Evolutionary conservation across 2,329 filamentous ascomycete genomes (phyloP).

Genomic region (Rutstroemia sp.): DNA sequence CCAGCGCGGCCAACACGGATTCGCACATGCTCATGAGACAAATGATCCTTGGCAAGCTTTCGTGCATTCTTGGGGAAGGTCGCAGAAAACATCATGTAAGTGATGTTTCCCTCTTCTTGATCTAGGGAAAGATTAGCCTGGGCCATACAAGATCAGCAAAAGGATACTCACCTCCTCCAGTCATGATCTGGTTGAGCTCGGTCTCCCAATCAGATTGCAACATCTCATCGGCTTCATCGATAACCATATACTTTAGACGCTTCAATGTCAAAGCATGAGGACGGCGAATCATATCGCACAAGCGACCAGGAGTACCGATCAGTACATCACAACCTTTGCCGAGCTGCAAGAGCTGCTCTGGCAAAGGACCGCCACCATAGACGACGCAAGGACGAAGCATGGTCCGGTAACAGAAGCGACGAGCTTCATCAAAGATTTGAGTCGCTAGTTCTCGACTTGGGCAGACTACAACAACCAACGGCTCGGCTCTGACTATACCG

Average conservation of each 20-base stretch:
- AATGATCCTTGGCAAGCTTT: conserved; percentile 66
- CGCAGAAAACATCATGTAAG: conserved; percentile 83
- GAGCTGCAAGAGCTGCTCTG: conserved; percentile 65
- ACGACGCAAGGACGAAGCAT: conserved; percentile 88
- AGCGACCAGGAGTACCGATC: conserved; percentile 78
- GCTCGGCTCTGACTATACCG: conserved; percentile 63
- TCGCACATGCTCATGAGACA: conserved; percentile 66
- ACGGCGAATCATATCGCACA: conserved; percentile 75
- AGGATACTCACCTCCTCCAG: conserved; percentile 62
- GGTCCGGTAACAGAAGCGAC: conserved; percentile 87
- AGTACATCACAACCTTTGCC: conserved; percentile 82
- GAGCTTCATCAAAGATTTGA: conserved; percentile 91
- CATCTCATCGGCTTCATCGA: conserved; percentile 96
- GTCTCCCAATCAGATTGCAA: conserved; percentile 71
- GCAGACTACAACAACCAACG: conserved; percentile 75
- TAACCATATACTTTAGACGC: conserved; percentile 72
- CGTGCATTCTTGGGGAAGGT: conserved; percentile 82
- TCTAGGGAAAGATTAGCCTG: conserved; percentile 38
- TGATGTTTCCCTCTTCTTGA: conserved; percentile 63
- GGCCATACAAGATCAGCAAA: too few species aligned
- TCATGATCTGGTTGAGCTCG: conserved; percentile 68
- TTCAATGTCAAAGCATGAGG: conserved; percentile 61
- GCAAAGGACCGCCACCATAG: conserved; percentile 75
- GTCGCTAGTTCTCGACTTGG: conserved; percentile 87
- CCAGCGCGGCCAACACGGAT: conserved; percentile 85